Conservation (phyloP, 2,329 filamentous ascomycete genomes). For the Dothistroma septosporum region DNA sequence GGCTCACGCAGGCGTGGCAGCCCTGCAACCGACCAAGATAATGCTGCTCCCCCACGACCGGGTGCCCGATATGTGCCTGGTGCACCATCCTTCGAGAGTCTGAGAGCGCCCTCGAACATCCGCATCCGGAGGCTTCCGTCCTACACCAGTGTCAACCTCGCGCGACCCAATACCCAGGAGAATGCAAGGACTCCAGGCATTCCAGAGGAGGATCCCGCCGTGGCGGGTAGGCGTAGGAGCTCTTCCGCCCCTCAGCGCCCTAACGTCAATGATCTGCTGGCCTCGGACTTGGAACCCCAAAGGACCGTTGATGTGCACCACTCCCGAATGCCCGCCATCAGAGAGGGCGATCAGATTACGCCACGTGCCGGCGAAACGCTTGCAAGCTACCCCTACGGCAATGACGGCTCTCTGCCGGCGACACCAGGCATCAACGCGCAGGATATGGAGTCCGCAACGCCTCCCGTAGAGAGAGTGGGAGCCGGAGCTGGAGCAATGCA, state of each 20-base stretch:
- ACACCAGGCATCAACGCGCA: slow-evolving; percentile 21
- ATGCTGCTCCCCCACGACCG: slow-evolving; percentile 12
- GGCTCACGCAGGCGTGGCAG: slow-evolving; percentile 16
- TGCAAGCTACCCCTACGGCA: slow-evolving; percentile 12
- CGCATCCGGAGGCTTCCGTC: slow-evolving; percentile 31
- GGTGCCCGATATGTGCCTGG: slow-evolving; percentile 20
- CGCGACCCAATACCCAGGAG: slow-evolving; percentile 19
- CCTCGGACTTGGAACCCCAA: slow-evolving; percentile 25
- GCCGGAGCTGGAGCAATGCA: slow-evolving; percentile 24
- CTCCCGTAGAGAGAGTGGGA: slow-evolving; percentile 15
- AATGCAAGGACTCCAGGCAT: slow-evolving; percentile 10
- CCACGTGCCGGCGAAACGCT: slow-evolving; percentile 11
- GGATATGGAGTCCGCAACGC: slow-evolving; percentile 20
- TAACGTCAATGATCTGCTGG: slow-evolving; percentile 14
- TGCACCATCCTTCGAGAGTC: slow-evolving; percentile 27
- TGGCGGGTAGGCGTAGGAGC: slow-evolving; percentile 29
- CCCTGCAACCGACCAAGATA: slow-evolving; percentile 15
- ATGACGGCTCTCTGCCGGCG: slow-evolving; percentile 14
- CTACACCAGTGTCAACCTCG: slow-evolving; percentile 5
- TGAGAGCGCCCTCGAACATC: slow-evolving; percentile 32
- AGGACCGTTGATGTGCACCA: slow-evolving; percentile 21
- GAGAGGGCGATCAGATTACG: slow-evolving; percentile 24
- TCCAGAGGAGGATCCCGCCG: slow-evolving; percentile 16
- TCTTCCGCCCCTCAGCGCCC: slow-evolving; percentile 32
- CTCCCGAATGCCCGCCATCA: slow-evolving; percentile 28